Conservation (phyloP, 768 basidiomycete genomes). For the Agaricus sinodeliciosus region DNA sequence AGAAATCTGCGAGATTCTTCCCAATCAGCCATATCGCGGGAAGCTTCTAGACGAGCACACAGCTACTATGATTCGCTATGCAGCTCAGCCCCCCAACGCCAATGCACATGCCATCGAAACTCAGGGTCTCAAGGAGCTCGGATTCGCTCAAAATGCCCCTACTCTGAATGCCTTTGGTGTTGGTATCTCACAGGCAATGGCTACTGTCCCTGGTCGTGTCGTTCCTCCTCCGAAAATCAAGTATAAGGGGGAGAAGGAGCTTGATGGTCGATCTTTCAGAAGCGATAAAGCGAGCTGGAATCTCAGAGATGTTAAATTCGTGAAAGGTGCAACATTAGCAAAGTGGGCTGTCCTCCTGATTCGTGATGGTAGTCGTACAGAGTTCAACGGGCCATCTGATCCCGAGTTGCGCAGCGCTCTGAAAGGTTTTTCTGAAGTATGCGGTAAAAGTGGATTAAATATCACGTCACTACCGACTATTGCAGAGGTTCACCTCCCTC, state of each 20-base stretch:
- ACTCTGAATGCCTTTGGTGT: conserved; percentile 56
- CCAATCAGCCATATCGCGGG: conserved; percentile 64
- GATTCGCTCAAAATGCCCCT: conserved; percentile 36
- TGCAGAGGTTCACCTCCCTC: conserved; percentile 40
- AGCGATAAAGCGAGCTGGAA: conserved; percentile 71
- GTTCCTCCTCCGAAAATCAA: conserved; percentile 54
- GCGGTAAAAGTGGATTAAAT: conserved; percentile 54
- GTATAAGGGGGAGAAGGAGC: conserved; percentile 37
- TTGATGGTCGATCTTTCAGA: conserved; percentile 26
- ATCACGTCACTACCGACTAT: conserved; percentile 33
- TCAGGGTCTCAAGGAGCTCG: conserved; percentile 56
- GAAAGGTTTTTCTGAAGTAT: conserved; percentile 55
- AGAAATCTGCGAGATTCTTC: conserved; percentile 67
- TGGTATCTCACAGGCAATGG: conserved; percentile 53
- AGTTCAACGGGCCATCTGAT: conserved; percentile 51
- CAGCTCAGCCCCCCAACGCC: conserved; percentile 63
- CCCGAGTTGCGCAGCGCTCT: conserved; percentile 42
- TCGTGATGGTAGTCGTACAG: conserved; percentile 48
- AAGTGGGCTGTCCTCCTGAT: conserved; percentile 70
- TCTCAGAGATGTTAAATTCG: conserved; percentile 57
- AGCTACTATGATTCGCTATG: conserved; percentile 61
- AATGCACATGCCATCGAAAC: conserved; percentile 60
- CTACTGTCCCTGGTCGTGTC: conserved; percentile 63
- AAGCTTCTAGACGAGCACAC: conserved; percentile 67
- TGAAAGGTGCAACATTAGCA: conserved; percentile 44